Base-by-base conservation (phyloP, 75 land plant genomes). In the Pinus taeda region DNA sequence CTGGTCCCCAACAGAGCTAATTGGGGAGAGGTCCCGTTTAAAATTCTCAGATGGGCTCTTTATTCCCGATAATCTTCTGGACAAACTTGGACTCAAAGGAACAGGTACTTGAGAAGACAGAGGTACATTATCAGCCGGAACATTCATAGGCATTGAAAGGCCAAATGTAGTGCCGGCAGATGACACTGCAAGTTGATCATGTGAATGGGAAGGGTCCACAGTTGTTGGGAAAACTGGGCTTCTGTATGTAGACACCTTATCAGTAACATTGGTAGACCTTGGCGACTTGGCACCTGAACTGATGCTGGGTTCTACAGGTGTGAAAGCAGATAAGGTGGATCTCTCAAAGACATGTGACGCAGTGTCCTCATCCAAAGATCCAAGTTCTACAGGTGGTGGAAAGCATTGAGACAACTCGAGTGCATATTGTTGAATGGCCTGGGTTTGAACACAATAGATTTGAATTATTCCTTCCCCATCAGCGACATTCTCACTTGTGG, bases 381-480 rank as follows among this genome's bases (percentile, higher is more conserved):
- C 58, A 53, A 73, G 20, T 5, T 85, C 94, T 79, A 70, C 37
- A 0, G 81, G 83, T 4, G 91, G 93, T 45, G 98, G 94, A 24
- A 88, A 78, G 82, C 98, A 96, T 74, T 84, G 94, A 18, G 85
- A 76, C 55, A 90, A 71, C n/a, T 93, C 85, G 76, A 96, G 81
- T 17, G 94, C 85, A 87, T 96, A 92, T 78, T 94, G 97, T 73
- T 96, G 97, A 78, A 96, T 96, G 59, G 98, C 98, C 79, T 89
- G 90, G 17, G 98, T 92, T 78, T 96, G 97, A 21, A 96, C 90
- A 78, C 95, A 96, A 73, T 88, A 96, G 2, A 96, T 82, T 62
- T 94, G 92, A 57, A 93, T 84, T 57, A 76, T 76, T 33, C 90
- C 89, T 37, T 88, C 94, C 21, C 87, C 91, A 84, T 87, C 86